Percentiles rank a stretch among this genome's conserved stretches.
Conservation (phyloP, 441 rosid genomes). For the Lepidium campestre region DNA sequence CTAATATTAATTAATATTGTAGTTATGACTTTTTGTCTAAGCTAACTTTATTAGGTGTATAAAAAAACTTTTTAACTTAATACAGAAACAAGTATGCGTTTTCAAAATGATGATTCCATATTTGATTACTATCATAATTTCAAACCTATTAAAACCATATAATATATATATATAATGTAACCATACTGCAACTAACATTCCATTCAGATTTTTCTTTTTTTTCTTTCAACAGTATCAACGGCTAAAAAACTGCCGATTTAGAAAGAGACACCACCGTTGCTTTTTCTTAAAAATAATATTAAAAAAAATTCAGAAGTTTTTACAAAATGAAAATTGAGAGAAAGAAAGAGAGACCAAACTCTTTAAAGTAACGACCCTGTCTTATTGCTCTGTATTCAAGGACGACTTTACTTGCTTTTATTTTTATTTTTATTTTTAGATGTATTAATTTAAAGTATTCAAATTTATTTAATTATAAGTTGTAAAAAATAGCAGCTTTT, state of each 20-base stretch:
- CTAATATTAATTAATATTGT: not conserved
- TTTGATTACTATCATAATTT: not conserved
- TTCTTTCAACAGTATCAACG: slow-evolving; percentile 31
- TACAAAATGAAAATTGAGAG: not conserved
- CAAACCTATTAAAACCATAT: not conserved
- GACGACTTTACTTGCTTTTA: not conserved
- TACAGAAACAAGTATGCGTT: not conserved
- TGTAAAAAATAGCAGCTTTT: not conserved
- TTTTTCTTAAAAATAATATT: not conserved
- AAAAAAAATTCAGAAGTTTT: not conserved
- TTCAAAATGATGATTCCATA: not conserved
- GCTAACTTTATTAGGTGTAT: not conserved
- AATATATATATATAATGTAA: not conserved
- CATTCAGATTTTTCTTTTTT: not conserved
- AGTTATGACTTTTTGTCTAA: slow-evolving; percentile 4
- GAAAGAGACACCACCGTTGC: not conserved
- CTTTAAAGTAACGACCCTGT: slow-evolving; percentile 18
- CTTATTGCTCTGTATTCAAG: slow-evolving; percentile 20
- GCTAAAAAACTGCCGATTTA: slow-evolving; percentile 29
- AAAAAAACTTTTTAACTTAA: not conserved
- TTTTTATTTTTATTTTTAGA: not conserved
- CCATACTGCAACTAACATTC: slow-evolving; percentile 22
- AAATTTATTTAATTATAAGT: not conserved
- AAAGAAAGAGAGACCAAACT: not conserved
- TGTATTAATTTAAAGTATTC: not conserved